Base-by-base conservation (phyloP, 2,329 filamentous ascomycete genomes). In the Coniella lustricola region DNA sequence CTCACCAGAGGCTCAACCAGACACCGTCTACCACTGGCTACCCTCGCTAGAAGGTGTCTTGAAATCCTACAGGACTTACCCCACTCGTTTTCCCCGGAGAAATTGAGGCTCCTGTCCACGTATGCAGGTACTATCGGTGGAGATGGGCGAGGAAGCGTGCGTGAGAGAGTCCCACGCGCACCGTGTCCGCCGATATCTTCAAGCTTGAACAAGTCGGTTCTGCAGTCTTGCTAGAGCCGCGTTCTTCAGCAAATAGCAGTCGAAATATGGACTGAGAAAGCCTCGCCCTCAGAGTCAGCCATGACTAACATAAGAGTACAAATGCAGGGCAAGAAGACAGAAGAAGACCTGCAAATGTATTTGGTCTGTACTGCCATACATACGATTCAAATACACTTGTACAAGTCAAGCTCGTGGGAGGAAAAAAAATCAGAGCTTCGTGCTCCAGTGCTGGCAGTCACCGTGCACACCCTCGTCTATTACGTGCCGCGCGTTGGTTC, bases 341-440 rank as follows among this genome's bases (percentile, higher is more conserved):
- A 48, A 41, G 40, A 42, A 44, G 34, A 10, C 36, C 40, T 50
- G 56, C 48, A 49, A 56, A 56, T 55, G 54, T 51, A 51, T 56
- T 54, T 48, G 55, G 35, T 52, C 62, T 63, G 62, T 69, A 62
- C 64, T 57, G 62, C 60, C 61, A 61, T 56, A 64, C 63, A 62
- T 63, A 60, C 58, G 63, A 59, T 65, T 64, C 64, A 58, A 56
- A 64, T 37, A 62, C 64, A 59, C 58, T 66, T 69, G 68, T 69
- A 66, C 65, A 50, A 62, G 54, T 57, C 57, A 59, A 57, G 61
- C 61, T 64, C 61, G 61, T 65, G 62, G 62, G 61, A 61, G 59
- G n/a, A n/a, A n/a, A n/a, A n/a, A n/a, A 66, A 64, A 60, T 10
- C 58, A 64, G 61, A 60, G 57, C 55, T 56, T 54, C 53, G 55